Base-by-base conservation (phyloP, 2,329 filamentous ascomycete genomes). In the Paecilomyces formosus region DNA sequence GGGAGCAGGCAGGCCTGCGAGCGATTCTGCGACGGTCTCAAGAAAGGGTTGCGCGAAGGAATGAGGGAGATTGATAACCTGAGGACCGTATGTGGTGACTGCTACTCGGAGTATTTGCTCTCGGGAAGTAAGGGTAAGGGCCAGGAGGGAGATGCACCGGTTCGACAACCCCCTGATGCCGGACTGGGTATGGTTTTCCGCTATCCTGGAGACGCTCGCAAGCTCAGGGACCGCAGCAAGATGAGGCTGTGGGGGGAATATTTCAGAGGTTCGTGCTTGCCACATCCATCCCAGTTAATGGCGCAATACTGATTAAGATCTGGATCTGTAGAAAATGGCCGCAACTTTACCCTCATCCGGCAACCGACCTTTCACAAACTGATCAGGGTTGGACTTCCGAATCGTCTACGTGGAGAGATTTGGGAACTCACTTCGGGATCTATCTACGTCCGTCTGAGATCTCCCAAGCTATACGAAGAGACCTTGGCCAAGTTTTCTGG, bases 211-310 rank as follows among this genome's bases (percentile, higher is more conserved):
- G 95, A 99, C 76, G 85, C 92, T 39, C 90, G 92, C 70, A 97
- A 97, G 76, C 82, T 97, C 60, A 85, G 94, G 65, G 94, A 99
- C 73, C 84, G 92, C 58, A 96, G 93, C 70, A 99, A 99, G 79
- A 97, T 99, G 89, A 84, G 94, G 53, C 78, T 99, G 49, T 99
- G 94, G 94, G 91, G 90, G 59, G 94, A 99, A 75, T 99, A 99
- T 73, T 81, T 99, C 61, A 84, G 90, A 72, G 75, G 79, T 75
- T 69, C 58, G 65, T 60, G 15, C 39, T 21, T 33, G 49, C 62
- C 28, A 13, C 51, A 52, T 13, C 28, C 6, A 50, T 12, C 1
- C 8, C 12, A 55, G 62, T 13, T 13, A 24, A 53, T 59, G 33
- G 1, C 28, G 50, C 3, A 30, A n/a, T 51, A 52, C 52, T 49